Conservation (phyloP, 2,329 filamentous ascomycete species). For the Botryotinia calthae region DNA sequence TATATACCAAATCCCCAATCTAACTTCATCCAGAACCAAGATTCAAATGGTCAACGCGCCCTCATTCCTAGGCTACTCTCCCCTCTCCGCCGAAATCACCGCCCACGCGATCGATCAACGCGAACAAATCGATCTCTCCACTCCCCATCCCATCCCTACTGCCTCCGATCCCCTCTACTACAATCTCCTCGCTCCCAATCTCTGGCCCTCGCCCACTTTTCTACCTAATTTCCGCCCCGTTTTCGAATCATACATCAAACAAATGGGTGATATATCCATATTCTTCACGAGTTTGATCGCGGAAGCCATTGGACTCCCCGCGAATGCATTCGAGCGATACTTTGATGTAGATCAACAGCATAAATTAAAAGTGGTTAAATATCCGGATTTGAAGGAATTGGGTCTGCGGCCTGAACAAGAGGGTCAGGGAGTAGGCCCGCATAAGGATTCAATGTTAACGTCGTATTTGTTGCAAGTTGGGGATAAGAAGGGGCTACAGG, state of each 20-base stretch:
- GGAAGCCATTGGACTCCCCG: conserved; percentile 72
- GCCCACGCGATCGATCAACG: conserved; percentile 74
- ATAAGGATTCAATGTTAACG: conserved; percentile 83
- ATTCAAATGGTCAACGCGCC: conserved; percentile 73
- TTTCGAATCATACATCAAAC: conserved; percentile 72
- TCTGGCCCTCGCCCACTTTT: conserved; percentile 67
- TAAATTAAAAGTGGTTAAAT: conserved; percentile 87
- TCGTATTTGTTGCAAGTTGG: conserved; percentile 80
- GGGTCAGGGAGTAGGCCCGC: conserved; percentile 68
- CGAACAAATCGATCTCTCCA: conserved; percentile 84
- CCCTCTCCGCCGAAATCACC: conserved; percentile 66
- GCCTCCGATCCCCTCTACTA: conserved; percentile 65
- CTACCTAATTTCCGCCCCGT: conserved; percentile 66
- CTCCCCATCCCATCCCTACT: conserved; percentile 65
- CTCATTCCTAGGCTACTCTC: conserved; percentile 69
- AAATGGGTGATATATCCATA: conserved; percentile 70
- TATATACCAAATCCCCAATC: conserved; percentile 40
- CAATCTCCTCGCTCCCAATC: conserved; percentile 73
- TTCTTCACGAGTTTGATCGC: conserved; percentile 78
- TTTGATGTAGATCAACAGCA: conserved; percentile 71
- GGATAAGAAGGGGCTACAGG: conserved; percentile 73
- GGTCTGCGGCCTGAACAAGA: conserved; percentile 43
- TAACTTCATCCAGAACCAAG: conserved; percentile 41
- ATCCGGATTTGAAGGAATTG: conserved; percentile 68
- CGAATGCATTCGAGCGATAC: conserved; percentile 71